Base-by-base conservation (phyloP, 805 yeast species). In the Kodamaea nitidulidarum region DNA sequence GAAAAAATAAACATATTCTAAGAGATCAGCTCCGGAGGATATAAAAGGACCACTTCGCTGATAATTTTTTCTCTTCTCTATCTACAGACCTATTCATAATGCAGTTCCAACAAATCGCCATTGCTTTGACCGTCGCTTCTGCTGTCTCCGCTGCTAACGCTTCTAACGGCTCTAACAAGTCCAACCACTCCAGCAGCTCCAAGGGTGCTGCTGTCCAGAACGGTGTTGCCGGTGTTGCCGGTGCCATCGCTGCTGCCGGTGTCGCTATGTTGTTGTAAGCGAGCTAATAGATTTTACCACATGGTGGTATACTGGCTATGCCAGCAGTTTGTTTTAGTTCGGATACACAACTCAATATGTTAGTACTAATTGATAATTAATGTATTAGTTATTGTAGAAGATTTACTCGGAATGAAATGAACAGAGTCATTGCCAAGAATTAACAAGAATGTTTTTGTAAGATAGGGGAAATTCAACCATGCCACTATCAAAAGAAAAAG, bases 221-320 rank as follows among this genome's bases (percentile, higher is more conserved):
- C 41, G 61, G 61, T 48, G 59, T 50, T 25, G 60, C 52, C 36
- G 61, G 58, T 40, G 43, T 53, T 41, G 61, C 58, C 49, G 60
- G 49, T 38, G 60, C 57, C 38, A 59, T 56, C 38, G 60, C 59
- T 29, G 50, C 50, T 18, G 50, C 47, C 25, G 61, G 60, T 54
- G 58, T 54, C 40, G 60, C 60, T 49, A 53, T 56, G 56, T 54
- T 56, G 54, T 51, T 56, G 52, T 56, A 55, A 54, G 50, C 26
- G 30, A 18, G 28, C 34, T 30, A 30, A 30, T 30, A 30, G 32
- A 30, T 14, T 27, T 7, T 30, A 30, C 32, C 32, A n/a, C 12
- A 15, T 14, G 16, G 31, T 27, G 32, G 32, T 30, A 17, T 30
- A 30, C 21, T 30, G 32, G 32, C 32, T 30, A 30, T 30, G 32